phyloP scores from a whole-genome alignment of 441 rosid genomes.

The Bruguiera hainesii region DNA sequence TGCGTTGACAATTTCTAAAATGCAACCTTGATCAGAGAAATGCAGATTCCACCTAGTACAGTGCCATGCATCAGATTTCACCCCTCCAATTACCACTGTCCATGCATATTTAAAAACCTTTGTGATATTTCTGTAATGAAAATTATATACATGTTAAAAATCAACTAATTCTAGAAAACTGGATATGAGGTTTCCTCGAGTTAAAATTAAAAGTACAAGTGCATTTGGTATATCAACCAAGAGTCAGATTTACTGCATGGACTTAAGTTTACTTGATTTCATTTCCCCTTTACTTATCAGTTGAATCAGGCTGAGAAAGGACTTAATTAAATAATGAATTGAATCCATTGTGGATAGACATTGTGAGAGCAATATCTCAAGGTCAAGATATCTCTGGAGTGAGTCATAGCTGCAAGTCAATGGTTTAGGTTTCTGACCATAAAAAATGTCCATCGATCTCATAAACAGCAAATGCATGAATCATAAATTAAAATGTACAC shows the following conservation, averaged over 20 bases:
- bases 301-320: neutral
- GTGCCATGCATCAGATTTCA: too few species aligned
- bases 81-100: too few species aligned
- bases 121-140: neutral
- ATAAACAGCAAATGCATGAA: neutral
- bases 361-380: neutral
- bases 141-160: neutral
- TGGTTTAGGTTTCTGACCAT: too few species aligned
- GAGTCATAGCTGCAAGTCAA: too few species aligned
- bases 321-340: neutral
- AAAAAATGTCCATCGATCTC: slow-evolving; percentile 5
- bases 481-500: neutral
- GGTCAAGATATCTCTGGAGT: neutral
- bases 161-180: too few species aligned
- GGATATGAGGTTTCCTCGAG: neutral
- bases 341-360: neutral
- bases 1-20: too few species aligned
- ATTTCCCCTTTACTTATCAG: neutral
- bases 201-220: neutral
- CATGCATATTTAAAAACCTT: neutral
- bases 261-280: neutral
- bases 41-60: too few species aligned
- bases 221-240: neutral
- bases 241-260: neutral
- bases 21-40: too few species aligned